Base-by-base conservation (phyloP, 2,329 filamentous ascomycete genomes). In the Hymenoscyphus repandus region DNA sequence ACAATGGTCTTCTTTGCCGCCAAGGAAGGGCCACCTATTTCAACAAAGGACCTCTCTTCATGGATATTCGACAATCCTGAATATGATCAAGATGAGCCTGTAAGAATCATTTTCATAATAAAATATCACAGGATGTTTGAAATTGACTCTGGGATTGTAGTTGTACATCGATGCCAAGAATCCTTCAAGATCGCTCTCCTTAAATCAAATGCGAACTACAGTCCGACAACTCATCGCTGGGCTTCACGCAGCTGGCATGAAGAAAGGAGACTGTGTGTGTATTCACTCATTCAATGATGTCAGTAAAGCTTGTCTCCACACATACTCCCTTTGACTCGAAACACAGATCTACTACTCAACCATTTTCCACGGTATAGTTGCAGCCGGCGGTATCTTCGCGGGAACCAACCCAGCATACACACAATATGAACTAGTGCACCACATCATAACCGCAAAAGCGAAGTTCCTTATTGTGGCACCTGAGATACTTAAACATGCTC, bases 201-300 rank as follows among this genome's bases (percentile, higher is more conserved):
- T 57, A n/a, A 59, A 55, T 7, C 58, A 64, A 46, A 60, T 57
- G 42, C 52, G 55, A 20, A 30, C 49, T 2, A 33, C 63, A 11
- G 56, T 64, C 13, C 54, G 59, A 18, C 57, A 62, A 40, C 53
- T 65, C 11, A 54, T 61, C 3, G 57, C 62, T 30, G 62, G 62
- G 3, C 49, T 66, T 27, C 59, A 62, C 37, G 55, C 58, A 5
- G 52, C 56, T 18, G 62, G 62, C 0, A 45, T 65, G 15, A 51
- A 59, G 38, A 57, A 57, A 30, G 61, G 60, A 27, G 63, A 65
- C 49, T 65, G 62, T 45, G 59, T 64, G 7, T 65, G 62, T 36
- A 46, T 65, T 32, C 48, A 60, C 45, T 62, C 59, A 11, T 64
- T 63, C 48, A 65, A 65, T 50, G 59, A 65, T 53, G 61, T 65